phyloP scores from a whole-genome alignment of 306 rosid genomes.

The Cajanus cajan region DNA sequence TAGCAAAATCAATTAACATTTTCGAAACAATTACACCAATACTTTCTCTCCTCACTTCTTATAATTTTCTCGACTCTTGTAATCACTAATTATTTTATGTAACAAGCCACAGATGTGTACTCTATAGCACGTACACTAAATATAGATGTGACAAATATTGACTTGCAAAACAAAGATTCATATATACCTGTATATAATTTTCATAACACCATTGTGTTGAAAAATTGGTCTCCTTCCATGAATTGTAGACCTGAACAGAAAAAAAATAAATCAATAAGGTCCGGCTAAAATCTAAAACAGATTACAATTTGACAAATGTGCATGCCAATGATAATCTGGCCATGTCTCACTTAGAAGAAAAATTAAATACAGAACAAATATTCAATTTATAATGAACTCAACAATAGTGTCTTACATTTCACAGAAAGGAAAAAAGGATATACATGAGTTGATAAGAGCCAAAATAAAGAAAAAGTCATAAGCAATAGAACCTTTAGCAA shows the following conservation, averaged over 20 bases:
- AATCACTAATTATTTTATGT: too few species aligned
- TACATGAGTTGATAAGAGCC: conserved; percentile 1
- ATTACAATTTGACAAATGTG: neutral
- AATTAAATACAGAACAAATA: conserved; percentile 1
- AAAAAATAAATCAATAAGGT: too few species aligned
- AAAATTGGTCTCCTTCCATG: too few species aligned
- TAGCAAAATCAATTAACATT: neutral
- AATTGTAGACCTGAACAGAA: too few species aligned
- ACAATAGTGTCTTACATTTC: too few species aligned
- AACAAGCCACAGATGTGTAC: too few species aligned
- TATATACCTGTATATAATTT: too few species aligned
- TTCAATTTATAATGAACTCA: conserved; percentile 2
- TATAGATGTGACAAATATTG: too few species aligned
- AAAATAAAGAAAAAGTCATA: neutral
- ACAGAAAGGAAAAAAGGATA: conserved; percentile 16
- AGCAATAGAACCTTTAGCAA: conserved; percentile 62
- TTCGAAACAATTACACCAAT: neutral
- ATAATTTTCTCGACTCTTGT: neutral
- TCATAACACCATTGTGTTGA: too few species aligned
- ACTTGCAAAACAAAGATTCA: too few species aligned
- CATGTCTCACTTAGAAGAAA: neutral
- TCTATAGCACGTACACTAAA: too few species aligned
- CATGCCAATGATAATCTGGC: neutral
- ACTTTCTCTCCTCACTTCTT: neutral
- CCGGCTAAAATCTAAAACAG: conserved; percentile 16